Base-by-base conservation (phyloP, 2,329 filamentous ascomycete species). In the Hypoxylon sp. region DNA sequence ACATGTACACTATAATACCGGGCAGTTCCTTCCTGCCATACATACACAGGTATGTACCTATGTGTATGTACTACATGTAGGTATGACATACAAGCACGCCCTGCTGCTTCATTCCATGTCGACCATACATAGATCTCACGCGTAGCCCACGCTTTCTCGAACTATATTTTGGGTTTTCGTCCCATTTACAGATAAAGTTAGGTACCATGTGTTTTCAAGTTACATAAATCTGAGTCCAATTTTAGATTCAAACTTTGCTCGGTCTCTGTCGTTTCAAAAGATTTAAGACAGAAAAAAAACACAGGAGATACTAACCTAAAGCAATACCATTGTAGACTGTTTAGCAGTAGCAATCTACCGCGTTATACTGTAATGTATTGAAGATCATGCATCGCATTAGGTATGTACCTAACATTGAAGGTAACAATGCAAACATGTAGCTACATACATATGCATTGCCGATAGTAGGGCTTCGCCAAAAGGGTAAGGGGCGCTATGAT, bases 401-500 rank as follows among this genome's bases (percentile, higher is more conserved):
- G n/a, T n/a, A n/a, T n/a, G n/a, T n/a, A 22, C 19, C 19, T 22
- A 17, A 5, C 17, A 44, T 17, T 44, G n/a, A 9, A 44, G 2
- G 19, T 44, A 44, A 44, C 17, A 44, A 44, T 44, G 19, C 17
- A 44, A 44, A 22, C 19, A 22, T 22, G 19, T 55, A 33, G 29
- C 29, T 31, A n/a, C n/a, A n/a, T n/a, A n/a, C n/a, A n/a, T n/a
- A 35, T 61, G 42, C 52, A 58, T 52, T 37, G 22, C 52, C 54
- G 48, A 47, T 60, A 63, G 64, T 60, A 33, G 48, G 24, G 33
- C 22, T 19, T 35, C 46, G 44, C 62, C 26, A 63, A 71, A 63
- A 60, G 47, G 59, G 67, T 67, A 67, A 65, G 57, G 46, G 54
- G 60, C 29, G 37, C 24, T 52, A 54, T 63, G 61, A 70, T 67